Base-by-base conservation (phyloP, 2,329 filamentous ascomycete species). In the Bisporella sp. region DNA sequence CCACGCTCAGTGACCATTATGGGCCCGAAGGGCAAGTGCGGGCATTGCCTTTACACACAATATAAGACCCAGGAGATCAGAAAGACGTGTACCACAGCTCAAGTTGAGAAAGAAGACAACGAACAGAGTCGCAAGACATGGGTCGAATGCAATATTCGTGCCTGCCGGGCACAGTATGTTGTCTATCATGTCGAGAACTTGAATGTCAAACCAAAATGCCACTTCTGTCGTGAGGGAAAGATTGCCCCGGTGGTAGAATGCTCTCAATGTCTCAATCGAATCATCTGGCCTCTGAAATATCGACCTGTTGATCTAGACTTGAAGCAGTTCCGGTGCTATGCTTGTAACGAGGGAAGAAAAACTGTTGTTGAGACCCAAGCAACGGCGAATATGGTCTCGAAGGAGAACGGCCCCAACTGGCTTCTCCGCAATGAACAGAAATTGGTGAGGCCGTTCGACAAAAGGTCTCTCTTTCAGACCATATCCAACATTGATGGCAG, bases 1-100 rank as follows among this genome's bases (percentile, higher is more conserved):
- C 56, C 56, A 5, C 47, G 56, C 5, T 58, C 56, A 3, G 52
- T 58, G 5, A 58, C 56, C 6, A 50, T 58, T 13, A 58, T 58
- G 56, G 52, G 50, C 6, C n/a, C 6, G 0, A 47, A 53, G 9
- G 49, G 51, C 9, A 55, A 51, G 28, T 58, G 56, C 30, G 56
- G 56, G 4, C 45, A 39, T 12, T 58, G 56, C 30, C 21, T 54
- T 9, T 49, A 49, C 42, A 47, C 32, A 5, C n/a, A 54, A 11
- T 54, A 44, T 12, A 21, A 31, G 6, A 39, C 45, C 6, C 12
- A 30, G 12, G 48, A 46, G n/a, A 46, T 54, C 5, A 28, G 47
- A 31, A 31, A 53, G 32, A 31, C 8, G 21, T 13, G 31, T 30
- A 50, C 54, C 41, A 39, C 41, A 9, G 11, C 46, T 30, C 47